Evolutionary conservation across 2,329 filamentous ascomycete genomes (phyloP), one percentile per base, ranked within the genome.

Genomic region (Penicillium polonicum): DNA sequence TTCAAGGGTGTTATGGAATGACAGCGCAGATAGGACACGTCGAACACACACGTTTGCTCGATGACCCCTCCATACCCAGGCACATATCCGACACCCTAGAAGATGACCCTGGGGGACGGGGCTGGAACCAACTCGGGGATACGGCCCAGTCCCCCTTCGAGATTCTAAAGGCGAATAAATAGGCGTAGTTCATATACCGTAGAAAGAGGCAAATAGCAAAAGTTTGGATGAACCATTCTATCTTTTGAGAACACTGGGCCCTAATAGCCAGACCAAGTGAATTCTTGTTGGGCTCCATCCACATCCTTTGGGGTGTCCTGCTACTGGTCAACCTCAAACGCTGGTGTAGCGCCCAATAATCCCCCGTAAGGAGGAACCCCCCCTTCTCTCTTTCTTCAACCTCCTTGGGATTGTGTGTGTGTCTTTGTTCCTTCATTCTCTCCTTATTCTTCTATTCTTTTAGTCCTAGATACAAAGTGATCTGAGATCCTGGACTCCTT

Each of bases 401-500:
- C 59, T 58, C 61, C 59, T 67, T 19, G 50, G 50, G 50, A 52
- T 65, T 53, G 51, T 55, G 45, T 55, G 51, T 55, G 45, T 56
- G 60, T 62, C 63, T 60, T 58, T 62, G 58, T 60, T 59, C 60
- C 58, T 68, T 65, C 63, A 65, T 66, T 65, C 57, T 66, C 65
- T 60, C 63, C 43, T 59, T 45, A 31, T 42, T 46, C 9, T 65
- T 61, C 61, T 56, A 38, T 61, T 58, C 49, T 48, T 61, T 60
- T 55, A 53, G 55, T 60, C 55, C 53, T 52, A 19, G 55, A 52
- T 57, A 48, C 52, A 44, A 48, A 48, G 59, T 59, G 68, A 68
- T 71, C 65, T 59, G 64, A 65, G 61, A 63, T 72, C 70, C 67
- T 69, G 60, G 68, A 68, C 68, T 66, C 68, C 54, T 59, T 61